Evolutionary conservation across 257 asterid species (phyloP).

Genomic region (Capsicum chinense): DNA sequence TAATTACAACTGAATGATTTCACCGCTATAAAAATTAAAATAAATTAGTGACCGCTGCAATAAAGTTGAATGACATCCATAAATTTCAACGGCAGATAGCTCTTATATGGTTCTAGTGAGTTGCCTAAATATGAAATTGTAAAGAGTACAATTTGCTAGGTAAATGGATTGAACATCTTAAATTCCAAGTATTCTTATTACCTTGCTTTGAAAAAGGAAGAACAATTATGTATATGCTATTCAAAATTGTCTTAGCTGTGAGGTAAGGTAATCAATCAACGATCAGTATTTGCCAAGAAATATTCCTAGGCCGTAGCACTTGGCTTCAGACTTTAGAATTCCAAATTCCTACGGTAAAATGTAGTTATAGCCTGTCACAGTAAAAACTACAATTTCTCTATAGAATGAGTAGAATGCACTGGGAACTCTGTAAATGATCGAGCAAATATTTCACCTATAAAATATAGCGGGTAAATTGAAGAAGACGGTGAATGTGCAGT

Average conservation of each 20-base stretch:
- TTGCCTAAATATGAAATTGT: neutral
- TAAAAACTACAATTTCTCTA: too few species aligned
- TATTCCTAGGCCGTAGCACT: neutral
- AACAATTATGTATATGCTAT: neutral
- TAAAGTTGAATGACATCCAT: neutral
- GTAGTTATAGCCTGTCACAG: too few species aligned
- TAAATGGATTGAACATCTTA: too few species aligned
- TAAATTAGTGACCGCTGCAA: too few species aligned
- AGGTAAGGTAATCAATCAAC: neutral
- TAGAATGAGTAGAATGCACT: too few species aligned
- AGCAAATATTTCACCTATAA: neutral
- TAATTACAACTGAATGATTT: too few species aligned
- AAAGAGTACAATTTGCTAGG: neutral
- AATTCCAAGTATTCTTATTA: too few species aligned
- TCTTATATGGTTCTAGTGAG: neutral
- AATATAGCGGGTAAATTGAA: constrained; percentile 20
- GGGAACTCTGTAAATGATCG: too few species aligned
- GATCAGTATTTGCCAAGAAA: neutral
- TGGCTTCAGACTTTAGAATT: neutral
- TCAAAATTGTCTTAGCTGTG: neutral
- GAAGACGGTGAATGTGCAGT: neutral
- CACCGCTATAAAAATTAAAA: too few species aligned
- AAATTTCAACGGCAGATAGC: too few species aligned
- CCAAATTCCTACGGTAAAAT: neutral
- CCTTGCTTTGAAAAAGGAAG: neutral